A percentile compares a stretch with the other conserved stretches of the same genome.
Evolutionary conservation across 2,329 filamentous ascomycete species (phyloP).

Genomic region (Ophiostoma novo-ulmi): DNA sequence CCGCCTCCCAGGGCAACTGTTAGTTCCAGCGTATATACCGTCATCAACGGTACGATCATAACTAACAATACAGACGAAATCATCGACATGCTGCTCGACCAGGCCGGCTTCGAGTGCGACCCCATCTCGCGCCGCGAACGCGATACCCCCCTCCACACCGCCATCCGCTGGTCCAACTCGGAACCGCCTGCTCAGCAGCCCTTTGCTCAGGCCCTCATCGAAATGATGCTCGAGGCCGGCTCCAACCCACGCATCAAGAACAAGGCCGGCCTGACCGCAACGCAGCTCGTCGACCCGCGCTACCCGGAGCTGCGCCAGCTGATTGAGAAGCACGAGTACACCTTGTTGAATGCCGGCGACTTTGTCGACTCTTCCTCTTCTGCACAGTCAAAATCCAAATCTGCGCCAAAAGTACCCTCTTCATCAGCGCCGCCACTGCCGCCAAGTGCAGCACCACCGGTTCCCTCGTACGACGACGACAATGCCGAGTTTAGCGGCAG

Average conservation of each 20-base stretch:
- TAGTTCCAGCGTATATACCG: slow-evolving; percentile 26
- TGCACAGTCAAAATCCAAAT: slow-evolving; percentile 24
- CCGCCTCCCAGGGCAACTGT: slow-evolving; percentile 82
- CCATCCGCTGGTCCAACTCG: slow-evolving; percentile 69
- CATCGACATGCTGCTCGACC: slow-evolving; percentile 76
- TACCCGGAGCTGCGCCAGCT: slow-evolving; percentile 58
- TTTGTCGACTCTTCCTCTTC: slow-evolving; percentile 41
- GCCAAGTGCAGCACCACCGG: slow-evolving; percentile 2
- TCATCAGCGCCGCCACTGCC: background rate
- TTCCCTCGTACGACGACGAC: slow-evolving; percentile 39
- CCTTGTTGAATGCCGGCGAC: slow-evolving; percentile 53
- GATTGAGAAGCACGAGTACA: slow-evolving; percentile 67
- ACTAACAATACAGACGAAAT: slow-evolving; percentile 58
- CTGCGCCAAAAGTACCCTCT: slow-evolving; percentile 3
- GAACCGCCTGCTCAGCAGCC: slow-evolving; percentile 59
- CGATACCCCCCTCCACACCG: slow-evolving; percentile 76
- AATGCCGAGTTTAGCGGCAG: slow-evolving; percentile 60
- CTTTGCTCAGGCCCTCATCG: slow-evolving; percentile 61
- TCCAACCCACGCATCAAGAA: slow-evolving; percentile 56
- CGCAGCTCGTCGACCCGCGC: slow-evolving; percentile 67
- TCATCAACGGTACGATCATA: no score
- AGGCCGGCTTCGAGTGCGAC: slow-evolving; percentile 81
- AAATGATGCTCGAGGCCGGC: slow-evolving; percentile 79
- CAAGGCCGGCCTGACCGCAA: slow-evolving; percentile 65
- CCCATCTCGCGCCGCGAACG: slow-evolving; percentile 64